Conservation (phyloP, 805 yeast species). For the Jamesozyma gamospora region DNA sequence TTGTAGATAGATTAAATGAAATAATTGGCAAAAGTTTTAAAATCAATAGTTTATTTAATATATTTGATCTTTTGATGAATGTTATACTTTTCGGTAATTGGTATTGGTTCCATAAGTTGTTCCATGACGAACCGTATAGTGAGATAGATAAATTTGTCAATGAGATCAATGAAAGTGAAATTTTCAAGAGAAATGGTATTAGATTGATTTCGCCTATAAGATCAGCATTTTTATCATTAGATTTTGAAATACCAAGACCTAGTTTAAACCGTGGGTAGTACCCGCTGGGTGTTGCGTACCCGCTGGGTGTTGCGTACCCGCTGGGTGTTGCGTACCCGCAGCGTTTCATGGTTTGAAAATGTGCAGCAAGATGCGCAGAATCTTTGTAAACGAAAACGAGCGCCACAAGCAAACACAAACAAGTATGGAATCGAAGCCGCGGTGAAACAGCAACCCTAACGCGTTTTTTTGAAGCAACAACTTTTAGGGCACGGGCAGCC, state of each 20-base stretch:
- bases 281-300: too few relatives aligned
- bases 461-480: too few relatives aligned
- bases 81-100: slow-evolving; percentile 35
- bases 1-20: slow-evolving; percentile 39
- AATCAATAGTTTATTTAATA: slow-evolving; percentile 32
- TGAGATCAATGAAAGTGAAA: slow-evolving; percentile 23
- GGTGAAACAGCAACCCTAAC: too few relatives aligned
- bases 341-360: too few relatives aligned
- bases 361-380: too few relatives aligned
- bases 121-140: slow-evolving; percentile 33
- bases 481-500: too few relatives aligned
- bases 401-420: too few relatives aligned
- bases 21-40: slow-evolving; percentile 33
- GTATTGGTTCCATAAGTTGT: slow-evolving; percentile 28
- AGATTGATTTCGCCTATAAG: slow-evolving; percentile 41
- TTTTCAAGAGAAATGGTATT: slow-evolving; percentile 22
- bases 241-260: slow-evolving; percentile 14
- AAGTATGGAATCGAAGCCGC: too few relatives aligned
- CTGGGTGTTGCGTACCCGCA: too few relatives aligned
- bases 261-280: slow-evolving; percentile 3
- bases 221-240: slow-evolving; percentile 42
- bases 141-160: slow-evolving; percentile 29
- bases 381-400: too few relatives aligned
- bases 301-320: too few relatives aligned
- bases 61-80: slow-evolving; percentile 32